Evolutionary conservation across 2,329 filamentous ascomycete genomes (phyloP), one percentile per base, ranked within the genome.

Genomic region (Sarocladiaceae sp.): DNA sequence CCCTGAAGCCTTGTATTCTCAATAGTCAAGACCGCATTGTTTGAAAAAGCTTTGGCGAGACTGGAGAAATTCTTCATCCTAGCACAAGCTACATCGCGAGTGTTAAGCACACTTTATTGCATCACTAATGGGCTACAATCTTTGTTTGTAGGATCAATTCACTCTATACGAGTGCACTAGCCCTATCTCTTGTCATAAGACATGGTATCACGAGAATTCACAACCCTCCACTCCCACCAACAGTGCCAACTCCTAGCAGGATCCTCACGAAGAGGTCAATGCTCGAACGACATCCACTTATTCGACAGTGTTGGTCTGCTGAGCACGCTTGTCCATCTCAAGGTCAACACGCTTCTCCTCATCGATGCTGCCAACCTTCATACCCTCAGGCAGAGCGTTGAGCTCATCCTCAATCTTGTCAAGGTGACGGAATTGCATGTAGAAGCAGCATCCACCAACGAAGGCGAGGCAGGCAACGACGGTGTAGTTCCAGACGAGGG

Each of bases 401-500:
- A 90, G 68, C 33, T 75, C 71, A 64, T 90, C 87, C 59, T 90
- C 87, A 56, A 81, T 71, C 47, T 67, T 69, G 61, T 90, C 87
- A 2, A 86, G 69, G 4, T 73, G 66, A n/a, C 75, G 68, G 68
- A 86, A 87, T 57, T 77, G 80, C 53, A 82, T 69, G 71, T 76
- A 92, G 73, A 93, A 92, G n/a, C 78, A 70, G 3, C 77, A 61
- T 5, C 84, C 86, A 33, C 66, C 86, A 7, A 86, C 51, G 42
- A 79, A 78, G 0, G 87, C 80, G 22, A 90, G 67, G 46, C 88
- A 74, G 3, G 86, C 86, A 8, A 89, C 79, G 2, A 79, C 68
- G 3, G 71, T 79, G 62, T 92, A 93, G 68, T 90, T 87, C 86
- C 86, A 90, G 1, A 87, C 77, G 4, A 90, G 73, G 11, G 87